Conservation (phyloP, 2,329 filamentous ascomycete genomes). For the Botrytis pseudocinerea region DNA sequence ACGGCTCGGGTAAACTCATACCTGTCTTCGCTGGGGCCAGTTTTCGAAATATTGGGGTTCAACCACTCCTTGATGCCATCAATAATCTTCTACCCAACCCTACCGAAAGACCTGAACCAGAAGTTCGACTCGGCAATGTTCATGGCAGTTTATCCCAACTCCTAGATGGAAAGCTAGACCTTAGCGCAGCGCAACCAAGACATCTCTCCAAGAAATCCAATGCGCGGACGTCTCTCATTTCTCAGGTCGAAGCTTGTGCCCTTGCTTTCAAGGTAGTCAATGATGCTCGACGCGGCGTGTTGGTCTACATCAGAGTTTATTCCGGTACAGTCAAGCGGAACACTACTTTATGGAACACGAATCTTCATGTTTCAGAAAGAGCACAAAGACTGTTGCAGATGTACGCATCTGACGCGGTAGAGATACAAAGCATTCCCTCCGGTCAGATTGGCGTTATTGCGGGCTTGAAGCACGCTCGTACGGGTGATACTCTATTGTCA, state of each 20-base stretch:
- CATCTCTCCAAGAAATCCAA: constrained; percentile 44
- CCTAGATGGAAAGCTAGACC: constrained; percentile 47
- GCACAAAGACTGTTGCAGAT: constrained; percentile 83
- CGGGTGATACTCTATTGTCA: constrained; percentile 85
- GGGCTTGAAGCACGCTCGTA: constrained; percentile 86
- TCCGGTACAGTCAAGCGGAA: constrained; percentile 77
- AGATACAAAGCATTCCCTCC: constrained; percentile 75
- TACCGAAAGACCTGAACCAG: constrained; percentile 73
- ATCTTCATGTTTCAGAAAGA: constrained; percentile 74
- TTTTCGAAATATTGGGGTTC: constrained; percentile 90
- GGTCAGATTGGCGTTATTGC: constrained; percentile 94
- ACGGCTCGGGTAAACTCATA: constrained; percentile 69
- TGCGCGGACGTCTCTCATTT: constrained; percentile 44
- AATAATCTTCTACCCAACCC: constrained; percentile 86
- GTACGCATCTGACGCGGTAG: constrained; percentile 83
- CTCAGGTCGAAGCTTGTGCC: constrained; percentile 62
- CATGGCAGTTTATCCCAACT: constrained; percentile 55
- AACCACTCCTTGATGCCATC: constrained; percentile 85
- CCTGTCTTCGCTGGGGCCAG: constrained; percentile 91
- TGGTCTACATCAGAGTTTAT: constrained; percentile 92
- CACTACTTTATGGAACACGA: constrained; percentile 81
- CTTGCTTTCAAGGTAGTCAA: constrained; percentile 92
- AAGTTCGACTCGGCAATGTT: constrained; percentile 65
- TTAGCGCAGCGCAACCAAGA: constrained; percentile 41
- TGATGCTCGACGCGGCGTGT: constrained; percentile 78